phyloP scores from a whole-genome alignment of 345 rosid species.

The Pistacia integerrima region DNA sequence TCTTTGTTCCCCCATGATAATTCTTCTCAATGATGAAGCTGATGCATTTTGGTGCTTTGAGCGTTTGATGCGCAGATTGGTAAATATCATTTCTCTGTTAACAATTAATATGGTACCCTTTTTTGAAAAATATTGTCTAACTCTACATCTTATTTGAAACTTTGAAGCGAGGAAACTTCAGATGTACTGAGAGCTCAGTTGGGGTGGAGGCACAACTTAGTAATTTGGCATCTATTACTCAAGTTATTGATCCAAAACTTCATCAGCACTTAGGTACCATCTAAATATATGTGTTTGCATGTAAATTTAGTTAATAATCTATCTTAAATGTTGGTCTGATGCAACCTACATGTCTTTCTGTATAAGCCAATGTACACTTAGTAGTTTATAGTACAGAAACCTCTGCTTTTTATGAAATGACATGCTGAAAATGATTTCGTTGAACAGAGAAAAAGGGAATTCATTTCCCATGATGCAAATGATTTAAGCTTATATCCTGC shows the following conservation, averaged over 20 bases:
- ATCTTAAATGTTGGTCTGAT: not conserved
- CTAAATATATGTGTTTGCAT: conserved; percentile 10
- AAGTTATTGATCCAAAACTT: conserved; percentile 91
- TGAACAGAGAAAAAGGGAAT: not conserved
- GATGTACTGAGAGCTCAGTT: conserved; percentile 83
- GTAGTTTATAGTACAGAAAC: not conserved
- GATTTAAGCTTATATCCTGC: not conserved
- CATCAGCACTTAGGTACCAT: conserved; percentile 91
- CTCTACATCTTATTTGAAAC: conserved; percentile 24
- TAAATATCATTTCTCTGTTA: conserved; percentile 28
- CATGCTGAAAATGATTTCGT: not conserved
- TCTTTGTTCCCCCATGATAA: conserved; percentile 98
- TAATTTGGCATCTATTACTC: conserved; percentile 86
- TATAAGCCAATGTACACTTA: not conserved
- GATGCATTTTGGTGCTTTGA: conserved; percentile 99
- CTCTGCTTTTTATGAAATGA: not conserved
- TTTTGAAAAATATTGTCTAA: not conserved
- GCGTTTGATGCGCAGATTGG: conserved; percentile 97
- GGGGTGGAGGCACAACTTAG: conserved; percentile 94
- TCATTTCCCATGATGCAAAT: not conserved
- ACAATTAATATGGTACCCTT: not conserved
- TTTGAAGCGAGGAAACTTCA: conserved; percentile 88
- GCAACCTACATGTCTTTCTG: conserved; percentile 4
- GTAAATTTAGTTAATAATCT: conserved; percentile 2
- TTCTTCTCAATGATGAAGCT: conserved; percentile 90